These are phyloP conservation scores for Hydrangea macrophylla DNA, from an alignment of 148 eudicot species.

Conservation along the genomic window DNA sequence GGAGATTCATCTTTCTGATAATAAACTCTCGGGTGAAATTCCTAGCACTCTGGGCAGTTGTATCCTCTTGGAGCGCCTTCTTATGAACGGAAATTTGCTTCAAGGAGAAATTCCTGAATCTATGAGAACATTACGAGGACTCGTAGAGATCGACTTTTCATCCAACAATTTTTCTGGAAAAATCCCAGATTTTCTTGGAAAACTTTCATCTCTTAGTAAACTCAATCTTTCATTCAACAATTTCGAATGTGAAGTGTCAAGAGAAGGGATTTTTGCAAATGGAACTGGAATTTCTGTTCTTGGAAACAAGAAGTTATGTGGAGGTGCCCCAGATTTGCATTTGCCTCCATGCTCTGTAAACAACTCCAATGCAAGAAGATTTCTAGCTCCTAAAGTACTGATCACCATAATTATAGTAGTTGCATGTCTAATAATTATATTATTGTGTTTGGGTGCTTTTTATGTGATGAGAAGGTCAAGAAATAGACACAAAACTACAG, in stretches of 20 bases:
- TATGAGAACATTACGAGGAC: background rate
- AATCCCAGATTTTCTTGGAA: background rate
- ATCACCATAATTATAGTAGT: background rate
- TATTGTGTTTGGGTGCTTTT: slow-evolving; percentile 2
- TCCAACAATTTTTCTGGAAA: background rate
- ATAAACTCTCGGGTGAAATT: background rate
- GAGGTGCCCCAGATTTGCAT: background rate
- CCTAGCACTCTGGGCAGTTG: background rate
- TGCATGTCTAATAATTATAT: background rate
- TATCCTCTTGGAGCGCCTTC: background rate
- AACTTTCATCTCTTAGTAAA: background rate
- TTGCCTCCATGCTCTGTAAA: background rate
- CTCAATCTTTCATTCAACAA: background rate
- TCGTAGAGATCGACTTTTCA: background rate
- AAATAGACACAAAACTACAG: background rate
- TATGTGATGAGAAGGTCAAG: background rate
- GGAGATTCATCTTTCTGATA: background rate
- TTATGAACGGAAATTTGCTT: background rate
- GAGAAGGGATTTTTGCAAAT: background rate
- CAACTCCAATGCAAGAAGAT: background rate
- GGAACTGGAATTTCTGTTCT: background rate
- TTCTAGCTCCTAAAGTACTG: background rate
- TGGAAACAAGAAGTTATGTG: background rate
- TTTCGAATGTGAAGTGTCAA: background rate
- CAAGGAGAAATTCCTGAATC: background rate